Evolutionary conservation across 805 yeast species (phyloP), one percentile per base, ranked within the genome.

Genomic region (Candida qinlingensis): DNA sequence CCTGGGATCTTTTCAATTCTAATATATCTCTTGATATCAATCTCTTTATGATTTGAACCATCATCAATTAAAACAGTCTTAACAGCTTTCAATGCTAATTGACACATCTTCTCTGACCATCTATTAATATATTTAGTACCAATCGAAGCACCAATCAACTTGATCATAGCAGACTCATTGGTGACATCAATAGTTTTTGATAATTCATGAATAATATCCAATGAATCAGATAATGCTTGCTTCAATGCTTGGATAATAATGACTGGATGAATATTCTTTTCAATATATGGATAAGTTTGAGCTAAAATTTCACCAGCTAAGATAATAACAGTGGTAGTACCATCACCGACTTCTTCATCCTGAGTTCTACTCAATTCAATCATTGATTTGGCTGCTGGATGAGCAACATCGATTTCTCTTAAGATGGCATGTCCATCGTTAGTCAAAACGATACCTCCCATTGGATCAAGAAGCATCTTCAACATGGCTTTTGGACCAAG

Each of bases 301-400:
- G 98, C 96, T 52, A 94, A 74, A 49, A 94, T 89, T 67, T 94
- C 99, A 54, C 99, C 99, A 19, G 99, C 98, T 48, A 92, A 73
- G 54, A 94, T 92, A 62, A 94, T 94, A 47, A 94, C 99, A 7
- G 97, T 85, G 28, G 99, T 94, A 51, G 99, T 91, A 53, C 98
- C 98, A 63, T 94, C 99, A 48, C 99, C 99, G 48, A 81, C 99
- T 71, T 92, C 99, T 71, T 92, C 99, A 65, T 92, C 99, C 72
- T 92, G 97, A 6, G 99, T 91, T 71, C 99, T 81, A 61, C 94
- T 83, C 56, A 94, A 79, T 71, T 94, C 99, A 63, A 94, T 87
- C 98, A 94, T 94, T 33, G 96, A 86, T 71, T 94, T 94, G 42
- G 99, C 99, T 5, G 99, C 99, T 9, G 99, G 99, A 66, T 94